Evolutionary conservation across 1,139 yeast genomes (phyloP), one percentile per base, ranked within the genome.

Genomic region (Geotrichum klebahnii): DNA sequence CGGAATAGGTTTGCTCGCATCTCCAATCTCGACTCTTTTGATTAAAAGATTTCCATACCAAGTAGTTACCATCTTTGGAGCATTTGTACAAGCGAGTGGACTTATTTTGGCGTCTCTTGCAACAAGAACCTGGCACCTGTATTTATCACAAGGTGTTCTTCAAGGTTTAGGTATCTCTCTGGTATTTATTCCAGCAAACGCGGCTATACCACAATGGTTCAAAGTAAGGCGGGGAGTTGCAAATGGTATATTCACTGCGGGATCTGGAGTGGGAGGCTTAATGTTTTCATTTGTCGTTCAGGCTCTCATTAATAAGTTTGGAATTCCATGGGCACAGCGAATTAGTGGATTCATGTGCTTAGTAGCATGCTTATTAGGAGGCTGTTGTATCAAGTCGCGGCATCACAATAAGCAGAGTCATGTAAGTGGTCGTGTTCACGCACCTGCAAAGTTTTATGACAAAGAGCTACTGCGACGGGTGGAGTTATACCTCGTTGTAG

Each of bases 291-390:
- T 74, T 22, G 64, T 75, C 0, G 67, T 68, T 19, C 67, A 71
- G 44, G 66, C 70, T 28, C 60, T 73, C 63, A 69, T 74, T 43
- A 60, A 73, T 28, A 65, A 65, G 16, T 73, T 80, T 5, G 82
- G 84, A 0, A 71, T 78, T 59, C 84, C 71, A 51, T 82, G 89
- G 90, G 83, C 88, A 0, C 69, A 83, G 52, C 67, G 90, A 54
- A 75, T 81, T 76, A 69, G 76, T 36, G 82, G 79, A 0, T 63
- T 76, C 33, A 67, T 71, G 20, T 67, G 74, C 34, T 68, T 73
- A 1, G 61, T 66, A 5, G 61, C 71, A 42, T 58, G 70, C 43
- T 24, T 63, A 0, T 42, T 69, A 5, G 69, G 77, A 1, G 67
- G 72, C 19, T 51, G 73, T 19, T 63, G 82, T 33, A 66, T 81